These are phyloP conservation scores for Aurifilum marmelostoma DNA, from an alignment of 2,329 filamentous ascomycete species.

Conservation along the genomic window DNA sequence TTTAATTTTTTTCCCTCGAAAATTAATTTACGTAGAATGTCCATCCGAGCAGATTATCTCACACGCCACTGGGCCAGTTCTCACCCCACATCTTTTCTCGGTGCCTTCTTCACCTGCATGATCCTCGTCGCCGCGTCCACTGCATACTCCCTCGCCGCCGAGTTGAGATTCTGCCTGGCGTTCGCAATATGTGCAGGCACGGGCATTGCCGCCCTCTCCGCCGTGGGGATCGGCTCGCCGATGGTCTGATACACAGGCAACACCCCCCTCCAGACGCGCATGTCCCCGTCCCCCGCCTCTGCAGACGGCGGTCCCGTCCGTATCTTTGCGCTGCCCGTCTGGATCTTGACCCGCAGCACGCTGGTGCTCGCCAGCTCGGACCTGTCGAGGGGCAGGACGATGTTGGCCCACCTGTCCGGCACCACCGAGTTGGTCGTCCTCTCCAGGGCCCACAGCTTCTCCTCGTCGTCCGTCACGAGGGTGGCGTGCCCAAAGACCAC, in stretches of 20 bases:
- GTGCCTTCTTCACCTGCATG: conserved; percentile 20
- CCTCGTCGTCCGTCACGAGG: conserved; percentile 65
- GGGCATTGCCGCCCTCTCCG: conserved; percentile 59
- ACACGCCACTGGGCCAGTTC: not conserved
- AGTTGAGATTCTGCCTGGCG: conserved; percentile 44
- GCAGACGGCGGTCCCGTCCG: conserved; percentile 65
- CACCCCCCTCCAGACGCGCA: conserved; percentile 57
- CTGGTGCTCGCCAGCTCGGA: conserved; percentile 76
- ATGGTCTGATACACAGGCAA: conserved; percentile 65
- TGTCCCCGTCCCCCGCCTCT: conserved; percentile 50
- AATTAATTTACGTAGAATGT: accelerated
- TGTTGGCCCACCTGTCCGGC: conserved; percentile 67
- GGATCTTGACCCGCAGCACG: conserved; percentile 69
- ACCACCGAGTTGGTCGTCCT: conserved; percentile 77
- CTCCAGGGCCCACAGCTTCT: conserved; percentile 78
- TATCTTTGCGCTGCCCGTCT: conserved; percentile 76
- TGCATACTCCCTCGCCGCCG: conserved; percentile 31
- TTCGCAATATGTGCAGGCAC: conserved; percentile 64
- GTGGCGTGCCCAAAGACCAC: conserved; percentile 75
- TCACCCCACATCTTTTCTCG: not conserved
- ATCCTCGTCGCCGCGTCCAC: conserved; percentile 31
- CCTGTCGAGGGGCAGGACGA: conserved; percentile 69
- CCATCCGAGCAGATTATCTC: not conserved
- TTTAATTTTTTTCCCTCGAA: not conserved
- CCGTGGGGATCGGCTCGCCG: conserved; percentile 64